A percentile compares a stretch with the other conserved stretches of the same genome.
Evolutionary conservation across 176 grass and related monocot species (phyloP).

Genomic region (Triticum monococcum): DNA sequence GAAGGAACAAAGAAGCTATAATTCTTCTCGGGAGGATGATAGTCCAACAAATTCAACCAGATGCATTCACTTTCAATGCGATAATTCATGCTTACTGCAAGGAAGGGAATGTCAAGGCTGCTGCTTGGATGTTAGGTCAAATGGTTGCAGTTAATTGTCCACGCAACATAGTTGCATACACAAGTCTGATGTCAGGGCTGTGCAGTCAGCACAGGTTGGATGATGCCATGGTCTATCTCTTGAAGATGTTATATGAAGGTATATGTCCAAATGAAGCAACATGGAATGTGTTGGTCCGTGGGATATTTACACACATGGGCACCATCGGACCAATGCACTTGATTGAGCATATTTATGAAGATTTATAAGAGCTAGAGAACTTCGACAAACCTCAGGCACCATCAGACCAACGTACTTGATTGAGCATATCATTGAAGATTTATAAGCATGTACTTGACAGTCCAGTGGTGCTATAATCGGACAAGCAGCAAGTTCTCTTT

Average conservation of each 20-base stretch:
- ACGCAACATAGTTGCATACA: constrained; percentile 67
- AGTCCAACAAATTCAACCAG: constrained; percentile 61
- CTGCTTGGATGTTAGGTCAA: constrained; percentile 59
- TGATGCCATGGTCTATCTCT: constrained; percentile 69
- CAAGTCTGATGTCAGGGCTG: constrained; percentile 67
- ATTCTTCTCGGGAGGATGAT: constrained; percentile 63
- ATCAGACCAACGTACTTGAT: constrained; percentile 32
- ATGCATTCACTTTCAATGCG: constrained; percentile 61
- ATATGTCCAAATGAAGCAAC: constrained; percentile 75
- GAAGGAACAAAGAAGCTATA: constrained; percentile 56
- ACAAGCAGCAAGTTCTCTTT: not conserved
- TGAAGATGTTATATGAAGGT: constrained; percentile 84
- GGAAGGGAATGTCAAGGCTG: constrained; percentile 50
- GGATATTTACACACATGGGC: constrained; percentile 37
- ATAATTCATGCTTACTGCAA: constrained; percentile 79
- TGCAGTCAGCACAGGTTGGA: constrained; percentile 63
- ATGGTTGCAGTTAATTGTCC: constrained; percentile 39
- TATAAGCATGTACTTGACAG: not conserved
- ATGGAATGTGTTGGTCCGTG: constrained; percentile 72
- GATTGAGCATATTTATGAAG: constrained; percentile 44
- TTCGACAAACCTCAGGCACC: constrained; percentile 33
- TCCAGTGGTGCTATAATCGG: not conserved
- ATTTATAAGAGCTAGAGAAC: constrained; percentile 19
- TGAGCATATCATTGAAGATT: constrained; percentile 14
- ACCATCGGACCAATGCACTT: constrained; percentile 26